These are phyloP conservation scores for Plicaturopsis crispa DNA, from an alignment of 768 basidiomycete genomes.

Conservation along the genomic window DNA sequence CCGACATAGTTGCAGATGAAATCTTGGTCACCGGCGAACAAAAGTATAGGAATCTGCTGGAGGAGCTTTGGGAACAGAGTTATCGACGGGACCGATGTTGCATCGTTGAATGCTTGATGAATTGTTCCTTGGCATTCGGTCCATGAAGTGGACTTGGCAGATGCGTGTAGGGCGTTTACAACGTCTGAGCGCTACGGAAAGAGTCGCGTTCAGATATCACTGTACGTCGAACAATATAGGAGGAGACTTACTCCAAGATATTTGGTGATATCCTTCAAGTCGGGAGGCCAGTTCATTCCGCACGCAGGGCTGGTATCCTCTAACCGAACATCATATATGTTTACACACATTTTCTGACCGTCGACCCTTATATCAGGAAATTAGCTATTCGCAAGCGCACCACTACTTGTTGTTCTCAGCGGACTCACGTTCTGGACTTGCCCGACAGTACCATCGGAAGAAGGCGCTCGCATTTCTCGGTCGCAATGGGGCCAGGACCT, in stretches of 20 bases:
- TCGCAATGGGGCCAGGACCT: constrained; percentile 44
- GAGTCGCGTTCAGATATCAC: constrained; percentile 4
- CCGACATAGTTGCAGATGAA: constrained; percentile 96
- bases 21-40: constrained; percentile 95
- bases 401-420: not conserved
- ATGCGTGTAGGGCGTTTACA: constrained; percentile 75
- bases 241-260: constrained; percentile 68
- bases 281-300: constrained; percentile 97
- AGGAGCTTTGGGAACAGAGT: constrained; percentile 73
- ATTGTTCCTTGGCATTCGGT: constrained; percentile 75
- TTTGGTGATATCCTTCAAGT: constrained; percentile 62
- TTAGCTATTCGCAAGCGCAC: not conserved
- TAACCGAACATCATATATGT: constrained; percentile 92
- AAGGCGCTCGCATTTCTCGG: constrained; percentile 53
- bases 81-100: constrained; percentile 58
- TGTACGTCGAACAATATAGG: not conserved
- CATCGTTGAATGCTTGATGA: constrained; percentile 49
- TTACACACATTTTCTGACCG: constrained; percentile 72
- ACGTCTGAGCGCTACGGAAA: constrained; percentile 67
- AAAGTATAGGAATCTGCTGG: constrained; percentile 72
- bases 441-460: constrained; percentile 31
- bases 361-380: constrained; percentile 51
- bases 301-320: constrained; percentile 82
- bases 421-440: constrained; percentile 15
- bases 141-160: constrained; percentile 72